These are phyloP conservation scores for Diaporthe velutina DNA, from an alignment of 2,329 filamentous ascomycete genomes.

Conservation along the genomic window DNA sequence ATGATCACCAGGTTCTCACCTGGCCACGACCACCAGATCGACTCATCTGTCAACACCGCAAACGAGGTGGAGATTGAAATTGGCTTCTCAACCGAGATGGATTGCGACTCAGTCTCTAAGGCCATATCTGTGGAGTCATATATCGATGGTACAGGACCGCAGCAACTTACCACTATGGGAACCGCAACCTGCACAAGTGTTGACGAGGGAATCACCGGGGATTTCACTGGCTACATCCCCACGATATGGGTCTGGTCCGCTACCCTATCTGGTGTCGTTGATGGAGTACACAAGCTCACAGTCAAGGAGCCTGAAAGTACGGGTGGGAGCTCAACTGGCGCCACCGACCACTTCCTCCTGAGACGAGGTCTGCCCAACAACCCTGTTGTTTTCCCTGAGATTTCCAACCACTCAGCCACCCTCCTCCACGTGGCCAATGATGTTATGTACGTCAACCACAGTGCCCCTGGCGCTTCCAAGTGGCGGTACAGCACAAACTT, in stretches of 20 bases:
- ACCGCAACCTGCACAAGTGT: slow-evolving; percentile 28
- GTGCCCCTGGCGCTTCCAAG: slow-evolving; percentile 70
- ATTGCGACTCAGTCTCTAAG: slow-evolving; percentile 64
- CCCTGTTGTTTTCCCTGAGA: slow-evolving; percentile 67
- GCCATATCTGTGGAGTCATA: slow-evolving; percentile 65
- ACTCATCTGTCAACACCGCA: slow-evolving; percentile 45
- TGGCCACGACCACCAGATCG: slow-evolving; percentile 70
- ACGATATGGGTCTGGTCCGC: slow-evolving; percentile 62
- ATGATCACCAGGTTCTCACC: slow-evolving; percentile 71
- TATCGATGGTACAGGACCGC: slow-evolving; percentile 53
- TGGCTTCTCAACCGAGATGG: slow-evolving; percentile 71
- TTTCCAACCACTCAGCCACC: slow-evolving; percentile 63
- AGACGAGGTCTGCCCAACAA: slow-evolving; percentile 69
- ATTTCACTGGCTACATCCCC: slow-evolving; percentile 63
- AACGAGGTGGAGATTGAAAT: slow-evolving; percentile 59
- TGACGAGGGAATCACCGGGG: slow-evolving; percentile 45
- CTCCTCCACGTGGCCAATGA: slow-evolving; percentile 57
- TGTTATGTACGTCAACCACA: slow-evolving; percentile 63
- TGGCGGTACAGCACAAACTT: slow-evolving; percentile 74
- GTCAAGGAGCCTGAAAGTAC: slow-evolving; percentile 64
- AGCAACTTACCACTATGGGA: slow-evolving; percentile 26
- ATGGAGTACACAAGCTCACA: slow-evolving; percentile 70
- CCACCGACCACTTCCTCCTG: slow-evolving; percentile 69
- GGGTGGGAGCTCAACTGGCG: slow-evolving; percentile 58
- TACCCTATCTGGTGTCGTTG: slow-evolving; percentile 55